Base-by-base conservation (phyloP, 352 stramenopile species). In the Phytophthora meadii region DNA sequence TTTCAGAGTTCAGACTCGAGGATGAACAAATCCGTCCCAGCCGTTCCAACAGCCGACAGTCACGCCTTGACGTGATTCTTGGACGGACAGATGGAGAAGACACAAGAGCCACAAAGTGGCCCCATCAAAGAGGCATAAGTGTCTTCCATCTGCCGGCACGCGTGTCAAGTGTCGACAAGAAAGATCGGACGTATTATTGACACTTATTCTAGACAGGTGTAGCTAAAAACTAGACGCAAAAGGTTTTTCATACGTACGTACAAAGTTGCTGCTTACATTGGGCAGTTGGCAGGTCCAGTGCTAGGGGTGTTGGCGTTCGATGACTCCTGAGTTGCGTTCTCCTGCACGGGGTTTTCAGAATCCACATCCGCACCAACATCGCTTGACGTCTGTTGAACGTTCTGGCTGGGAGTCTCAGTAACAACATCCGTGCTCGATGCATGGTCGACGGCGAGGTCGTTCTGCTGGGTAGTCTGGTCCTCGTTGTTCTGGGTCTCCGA, bases 231-330 rank as follows among this genome's bases (percentile, higher is more conserved):
- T 47, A 57, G 24, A 45, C 45, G 36, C 36, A 37, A 57, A 42
- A 44, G 54, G 5, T 22, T 54, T n/a, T 58, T 36, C 48, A 63
- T 34, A 17, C 47, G 37, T 37, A 45, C 41, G 9, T 28, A 61
- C 41, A 25, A 36, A 5, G 42, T 51, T 51, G 11, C 25, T 65
- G 12, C 52, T 68, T 63, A 63, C 60, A 68, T 68, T 7, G 52
- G 52, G 45, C 60, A 68, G 49, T 66, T 71, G 42, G 30, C 61
- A 65, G 54, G 45, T 54, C 54, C 40, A 25, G 27, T 42, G 54
- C 41, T 34, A n/a, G 41, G 28, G 25, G 25, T 46, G 22, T 39
- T 34, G 32, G 25, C 24, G n/a, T 40, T 47, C 54, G 40, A 51
- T 28, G 24, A 19, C 17, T 60, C 41, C 36, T 55, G 27, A 40